phyloP scores from a whole-genome alignment of 2,329 filamentous ascomycete species.

The Paracamarosporium sp. region DNA sequence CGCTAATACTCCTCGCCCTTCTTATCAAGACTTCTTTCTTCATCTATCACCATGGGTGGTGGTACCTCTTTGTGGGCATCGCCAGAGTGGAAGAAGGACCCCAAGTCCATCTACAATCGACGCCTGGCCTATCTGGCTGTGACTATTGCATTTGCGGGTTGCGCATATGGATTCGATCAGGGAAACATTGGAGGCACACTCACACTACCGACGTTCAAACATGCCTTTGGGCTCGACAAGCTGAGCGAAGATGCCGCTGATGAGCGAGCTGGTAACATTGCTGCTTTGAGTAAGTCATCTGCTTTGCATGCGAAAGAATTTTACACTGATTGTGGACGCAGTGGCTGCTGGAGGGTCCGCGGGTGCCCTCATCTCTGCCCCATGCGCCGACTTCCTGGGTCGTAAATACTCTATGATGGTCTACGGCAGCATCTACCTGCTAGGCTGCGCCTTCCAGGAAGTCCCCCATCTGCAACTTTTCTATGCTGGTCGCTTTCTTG shows the following conservation, averaged over 20 bases:
- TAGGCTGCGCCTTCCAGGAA: slow-evolving; percentile 36
- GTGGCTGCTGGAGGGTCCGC: slow-evolving; percentile 44
- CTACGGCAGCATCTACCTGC: slow-evolving; percentile 40
- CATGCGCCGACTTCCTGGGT: slow-evolving; percentile 41
- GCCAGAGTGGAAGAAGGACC: slow-evolving; percentile 47
- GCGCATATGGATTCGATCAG: slow-evolving; percentile 47
- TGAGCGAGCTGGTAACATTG: slow-evolving; percentile 36
- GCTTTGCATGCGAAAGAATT: not conserved
- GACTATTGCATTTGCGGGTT: slow-evolving; percentile 29
- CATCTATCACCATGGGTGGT: slow-evolving; percentile 41
- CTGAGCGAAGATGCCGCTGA: slow-evolving; percentile 37
- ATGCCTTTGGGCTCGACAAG: slow-evolving; percentile 42
- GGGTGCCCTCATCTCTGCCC: slow-evolving; percentile 38
- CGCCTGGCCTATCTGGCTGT: slow-evolving; percentile 41
- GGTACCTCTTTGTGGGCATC: slow-evolving; percentile 49
- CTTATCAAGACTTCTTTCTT: not conserved
- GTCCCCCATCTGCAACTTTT: slow-evolving; percentile 45
- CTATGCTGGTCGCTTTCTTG: slow-evolving; percentile 48
- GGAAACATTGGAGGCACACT: slow-evolving; percentile 51
- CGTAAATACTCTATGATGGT: slow-evolving; percentile 44
- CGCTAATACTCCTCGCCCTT: too few species aligned
- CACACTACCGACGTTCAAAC: slow-evolving; percentile 45
- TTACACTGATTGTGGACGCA: slow-evolving; percentile 1
- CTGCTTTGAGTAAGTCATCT: slow-evolving; percentile 37
- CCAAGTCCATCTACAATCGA: slow-evolving; percentile 47